These are phyloP conservation scores for Sclerotinia spermophila DNA, from an alignment of 2,329 filamentous ascomycete genomes.

Conservation along the genomic window DNA sequence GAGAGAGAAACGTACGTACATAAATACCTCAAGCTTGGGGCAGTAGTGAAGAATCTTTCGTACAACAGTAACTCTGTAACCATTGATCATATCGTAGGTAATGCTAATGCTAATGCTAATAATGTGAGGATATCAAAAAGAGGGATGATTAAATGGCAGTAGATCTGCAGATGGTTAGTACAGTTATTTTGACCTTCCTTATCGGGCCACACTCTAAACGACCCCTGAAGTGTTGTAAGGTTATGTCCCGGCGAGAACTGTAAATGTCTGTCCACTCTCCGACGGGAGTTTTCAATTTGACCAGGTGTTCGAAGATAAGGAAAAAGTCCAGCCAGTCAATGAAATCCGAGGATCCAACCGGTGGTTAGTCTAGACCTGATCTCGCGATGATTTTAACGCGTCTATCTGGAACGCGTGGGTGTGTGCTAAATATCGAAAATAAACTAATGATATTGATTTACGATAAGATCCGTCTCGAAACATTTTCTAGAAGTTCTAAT, in stretches of 20 bases:
- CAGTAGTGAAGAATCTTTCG: not conserved
- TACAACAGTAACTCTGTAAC: not conserved
- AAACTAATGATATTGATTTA: not conserved
- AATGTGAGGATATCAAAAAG: not conserved
- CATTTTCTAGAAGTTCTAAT: not conserved
- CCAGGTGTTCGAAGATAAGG: slow-evolving; percentile 1
- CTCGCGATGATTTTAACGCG: not conserved
- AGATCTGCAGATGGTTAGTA: not conserved
- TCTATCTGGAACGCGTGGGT: not conserved
- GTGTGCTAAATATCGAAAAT: not conserved
- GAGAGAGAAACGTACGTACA: not conserved
- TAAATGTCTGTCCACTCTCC: slow-evolving; percentile 2
- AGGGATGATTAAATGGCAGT: not conserved
- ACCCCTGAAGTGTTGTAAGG: not conserved
- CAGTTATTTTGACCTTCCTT: not conserved
- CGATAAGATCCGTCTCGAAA: not conserved
- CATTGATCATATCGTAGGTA: not conserved
- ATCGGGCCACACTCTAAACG: not conserved
- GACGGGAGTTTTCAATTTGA: not conserved
- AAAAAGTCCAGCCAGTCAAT: not conserved
- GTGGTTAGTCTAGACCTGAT: not conserved
- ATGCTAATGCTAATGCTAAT: too few relatives aligned
- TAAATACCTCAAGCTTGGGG: not conserved
- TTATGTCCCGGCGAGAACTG: not conserved
- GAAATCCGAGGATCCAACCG: not conserved